phyloP scores from a whole-genome alignment of 345 rosid genomes.

The Pistacia vera region DNA sequence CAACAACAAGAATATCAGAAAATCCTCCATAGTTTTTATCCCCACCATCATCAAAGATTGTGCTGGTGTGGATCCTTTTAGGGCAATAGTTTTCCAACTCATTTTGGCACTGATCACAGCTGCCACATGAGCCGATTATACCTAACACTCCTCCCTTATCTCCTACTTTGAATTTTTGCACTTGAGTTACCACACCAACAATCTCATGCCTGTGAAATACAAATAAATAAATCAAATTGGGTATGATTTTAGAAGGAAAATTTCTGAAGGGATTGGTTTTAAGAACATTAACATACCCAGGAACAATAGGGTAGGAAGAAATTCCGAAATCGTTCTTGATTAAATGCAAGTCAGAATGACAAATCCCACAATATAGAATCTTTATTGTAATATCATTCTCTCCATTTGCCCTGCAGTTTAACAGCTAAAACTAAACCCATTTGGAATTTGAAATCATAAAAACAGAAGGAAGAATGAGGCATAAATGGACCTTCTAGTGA shows the following conservation, averaged over 20 bases:
- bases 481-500: constrained; percentile 19
- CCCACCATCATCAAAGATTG: not conserved
- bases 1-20: constrained; percentile 20
- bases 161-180: constrained; percentile 22
- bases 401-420: not conserved
- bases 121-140: constrained; percentile 19
- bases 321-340: not conserved
- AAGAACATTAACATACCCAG: not conserved
- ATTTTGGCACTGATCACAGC: constrained; percentile 15
- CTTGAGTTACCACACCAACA: constrained; percentile 25
- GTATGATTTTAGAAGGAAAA: not conserved
- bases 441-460: not conserved
- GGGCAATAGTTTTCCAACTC: constrained; percentile 27
- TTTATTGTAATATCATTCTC: constrained; percentile 1
- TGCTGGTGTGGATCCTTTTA: constrained; percentile 8
- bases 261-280: not conserved
- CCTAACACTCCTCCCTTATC: constrained; percentile 23
- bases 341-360: constrained; percentile 3
- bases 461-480: not conserved
- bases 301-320: not conserved
- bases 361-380: constrained; percentile 11
- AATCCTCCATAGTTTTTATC: constrained; percentile 19
- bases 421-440: no score
- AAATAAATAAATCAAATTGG: not conserved
- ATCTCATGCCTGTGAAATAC: constrained; percentile 23